These are phyloP conservation scores for Colletotrichum plurivorum DNA, from an alignment of 2,329 filamentous ascomycete genomes.

Conservation along the genomic window DNA sequence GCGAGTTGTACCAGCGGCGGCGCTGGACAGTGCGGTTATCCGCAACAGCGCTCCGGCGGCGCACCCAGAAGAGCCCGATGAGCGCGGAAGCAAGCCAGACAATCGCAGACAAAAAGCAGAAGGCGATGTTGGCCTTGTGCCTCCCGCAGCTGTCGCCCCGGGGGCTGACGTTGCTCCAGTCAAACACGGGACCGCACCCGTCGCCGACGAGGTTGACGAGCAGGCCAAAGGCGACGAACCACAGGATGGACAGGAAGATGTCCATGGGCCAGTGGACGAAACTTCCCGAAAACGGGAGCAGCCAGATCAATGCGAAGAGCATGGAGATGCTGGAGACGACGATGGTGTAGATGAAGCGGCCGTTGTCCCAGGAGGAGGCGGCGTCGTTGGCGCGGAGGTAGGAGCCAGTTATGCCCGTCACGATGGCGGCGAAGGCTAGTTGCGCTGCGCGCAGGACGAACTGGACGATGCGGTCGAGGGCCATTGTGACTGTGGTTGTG, in stretches of 20 bases:
- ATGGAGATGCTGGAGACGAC: constrained; percentile 79
- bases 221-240: constrained; percentile 79
- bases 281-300: constrained; percentile 77
- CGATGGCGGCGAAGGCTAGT: constrained; percentile 79
- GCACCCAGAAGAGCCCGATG: constrained; percentile 69
- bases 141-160: constrained; percentile 70
- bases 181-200: constrained; percentile 69
- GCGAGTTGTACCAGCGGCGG: constrained; percentile 59
- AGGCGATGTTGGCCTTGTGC: constrained; percentile 80
- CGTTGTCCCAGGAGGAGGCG: constrained; percentile 67
- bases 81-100: constrained; percentile 78
- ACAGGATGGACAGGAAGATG: constrained; percentile 76
- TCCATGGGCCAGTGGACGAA: constrained; percentile 82
- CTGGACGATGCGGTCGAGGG: constrained; percentile 56
- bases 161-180: constrained; percentile 70
- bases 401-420: constrained; percentile 77
- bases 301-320: constrained; percentile 78
- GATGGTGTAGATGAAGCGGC: constrained; percentile 82
- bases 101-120: constrained; percentile 79
- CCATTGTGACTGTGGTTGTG: constrained; percentile 52
- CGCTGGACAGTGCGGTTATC: constrained; percentile 47
- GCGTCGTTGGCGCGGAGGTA: constrained; percentile 69
- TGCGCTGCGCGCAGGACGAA: constrained; percentile 59
- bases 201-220: constrained; percentile 68
- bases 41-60: constrained; percentile 51